These are phyloP conservation scores for Neonothopanus nambi DNA, from an alignment of 1,284 basidiomycete genomes.

Conservation along the genomic window DNA sequence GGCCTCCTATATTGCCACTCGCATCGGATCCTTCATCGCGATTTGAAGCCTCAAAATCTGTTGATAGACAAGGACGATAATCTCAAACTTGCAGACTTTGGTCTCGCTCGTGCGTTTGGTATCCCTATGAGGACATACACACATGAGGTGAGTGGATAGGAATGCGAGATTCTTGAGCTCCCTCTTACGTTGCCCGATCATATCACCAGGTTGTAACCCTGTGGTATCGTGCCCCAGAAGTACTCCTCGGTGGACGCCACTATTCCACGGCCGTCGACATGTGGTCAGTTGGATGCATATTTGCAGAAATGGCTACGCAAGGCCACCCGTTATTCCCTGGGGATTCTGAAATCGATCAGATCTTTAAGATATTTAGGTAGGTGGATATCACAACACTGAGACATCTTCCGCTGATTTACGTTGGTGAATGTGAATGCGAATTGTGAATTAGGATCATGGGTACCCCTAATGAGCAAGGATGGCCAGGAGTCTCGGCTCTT, in stretches of 20 bases:
- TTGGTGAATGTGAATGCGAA: slow-evolving; percentile 12
- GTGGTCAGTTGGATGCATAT: slow-evolving; percentile 97
- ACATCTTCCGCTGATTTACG: background rate
- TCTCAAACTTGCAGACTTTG: slow-evolving; percentile 96
- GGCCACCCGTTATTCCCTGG: slow-evolving; percentile 94
- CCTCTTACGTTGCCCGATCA: background rate
- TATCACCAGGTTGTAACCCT: slow-evolving; percentile 86
- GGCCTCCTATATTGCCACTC: slow-evolving; percentile 96
- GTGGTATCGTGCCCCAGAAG: slow-evolving; percentile 98
- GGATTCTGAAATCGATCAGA: slow-evolving; percentile 99
- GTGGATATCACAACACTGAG: slow-evolving; percentile 19
- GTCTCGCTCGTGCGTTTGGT: slow-evolving; percentile 94
- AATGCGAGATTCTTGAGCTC: too few relatives aligned
- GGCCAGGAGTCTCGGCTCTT: slow-evolving; percentile 89
- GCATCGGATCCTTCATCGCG: slow-evolving; percentile 94
- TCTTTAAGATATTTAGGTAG: slow-evolving; percentile 97
- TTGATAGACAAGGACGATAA: slow-evolving; percentile 91
- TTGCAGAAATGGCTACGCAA: slow-evolving; percentile 90
- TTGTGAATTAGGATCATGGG: slow-evolving; percentile 73
- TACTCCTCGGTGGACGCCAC: slow-evolving; percentile 92
- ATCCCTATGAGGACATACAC: slow-evolving; percentile 98
- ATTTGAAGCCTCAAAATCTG: slow-evolving; percentile 97
- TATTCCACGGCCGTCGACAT: slow-evolving; percentile 98
- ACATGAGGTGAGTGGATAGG: slow-evolving; percentile 73
- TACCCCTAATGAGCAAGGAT: slow-evolving; percentile 90